Evolutionary conservation across 306 rosid species (phyloP).

Genomic region (Corylus avellana): DNA sequence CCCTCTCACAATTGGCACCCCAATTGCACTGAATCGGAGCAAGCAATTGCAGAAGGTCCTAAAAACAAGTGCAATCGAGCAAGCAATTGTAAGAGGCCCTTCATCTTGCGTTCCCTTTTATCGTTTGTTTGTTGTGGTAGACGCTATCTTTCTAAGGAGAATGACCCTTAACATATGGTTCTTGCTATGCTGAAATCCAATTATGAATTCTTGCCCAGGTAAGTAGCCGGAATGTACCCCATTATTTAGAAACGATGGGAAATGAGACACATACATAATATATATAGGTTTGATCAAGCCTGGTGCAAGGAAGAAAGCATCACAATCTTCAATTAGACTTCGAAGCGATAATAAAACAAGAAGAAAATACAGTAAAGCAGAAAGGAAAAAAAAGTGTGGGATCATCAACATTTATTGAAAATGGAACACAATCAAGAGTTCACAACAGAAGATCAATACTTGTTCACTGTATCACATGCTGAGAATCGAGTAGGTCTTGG

Average conservation of each 20-base stretch:
- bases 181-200: not conserved
- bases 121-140: too few species aligned
- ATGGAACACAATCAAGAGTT: conserved; percentile 16
- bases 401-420: conserved; percentile 24
- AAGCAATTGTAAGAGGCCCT: too few species aligned
- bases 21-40: too few species aligned
- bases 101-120: too few species aligned
- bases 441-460: conserved; percentile 16
- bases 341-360: not conserved
- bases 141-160: too few species aligned
- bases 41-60: too few species aligned
- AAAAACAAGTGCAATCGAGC: too few species aligned
- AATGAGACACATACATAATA: not conserved
- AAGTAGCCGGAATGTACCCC: not conserved
- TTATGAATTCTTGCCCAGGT: not conserved
- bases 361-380: not conserved
- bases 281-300: not conserved
- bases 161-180: too few species aligned
- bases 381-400: not conserved
- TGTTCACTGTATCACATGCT: conserved; percentile 23
- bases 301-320: not conserved
- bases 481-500: conserved; percentile 35
- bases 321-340: too few species aligned
- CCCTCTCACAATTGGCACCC: too few species aligned
- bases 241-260: not conserved